Base-by-base conservation (phyloP, 2,329 filamentous ascomycete species). In the Trichoderma asperellum region DNA sequence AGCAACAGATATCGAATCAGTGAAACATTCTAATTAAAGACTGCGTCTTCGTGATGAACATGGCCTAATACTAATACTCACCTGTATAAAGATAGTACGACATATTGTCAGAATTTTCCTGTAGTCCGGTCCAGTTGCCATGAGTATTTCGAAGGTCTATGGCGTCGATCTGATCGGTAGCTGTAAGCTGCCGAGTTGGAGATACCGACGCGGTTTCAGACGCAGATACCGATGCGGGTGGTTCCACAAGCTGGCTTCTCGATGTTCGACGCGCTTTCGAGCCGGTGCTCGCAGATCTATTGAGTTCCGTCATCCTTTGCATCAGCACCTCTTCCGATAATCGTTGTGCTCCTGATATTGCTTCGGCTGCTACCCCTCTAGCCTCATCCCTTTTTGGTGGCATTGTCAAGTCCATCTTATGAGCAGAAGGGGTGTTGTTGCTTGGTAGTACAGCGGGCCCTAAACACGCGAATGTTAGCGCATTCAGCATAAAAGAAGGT, bases 321-420 rank as follows among this genome's bases (percentile, higher is more conserved):
- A 64, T 34, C 1, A 72, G 69, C 29, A 65, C 71, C 29, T 71
- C 73, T 57, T 77, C 73, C 32, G 74, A 72, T 66, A 73, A 73
- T 55, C 71, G 73, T 27, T 61, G 72, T 12, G 73, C 70, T 34
- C 14, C 14, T 10, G 24, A 14, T 14, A 49, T 64, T 32, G 24
- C 47, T 6, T 61, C 57, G 24, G 47, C 34, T 12, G 18, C n/a
- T 24, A 4, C 29, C 40, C 58, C 52, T 55, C 24, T n/a, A 27
- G 55, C 47, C 40, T 55, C 61, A 6, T 21, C 27, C 6, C n/a
- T 49, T 67, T 27, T 37, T 5, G 64, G 34, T 14, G 37, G 5
- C 5, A 14, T 49, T 29, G 64, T 27, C 40, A 34, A 27, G n/a
- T 52, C 55, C 7, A 18, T 18, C 16, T 12, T 18, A 10, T 37